Base-by-base conservation (phyloP, 306 rosid species). In the Abrus pulchellus region DNA sequence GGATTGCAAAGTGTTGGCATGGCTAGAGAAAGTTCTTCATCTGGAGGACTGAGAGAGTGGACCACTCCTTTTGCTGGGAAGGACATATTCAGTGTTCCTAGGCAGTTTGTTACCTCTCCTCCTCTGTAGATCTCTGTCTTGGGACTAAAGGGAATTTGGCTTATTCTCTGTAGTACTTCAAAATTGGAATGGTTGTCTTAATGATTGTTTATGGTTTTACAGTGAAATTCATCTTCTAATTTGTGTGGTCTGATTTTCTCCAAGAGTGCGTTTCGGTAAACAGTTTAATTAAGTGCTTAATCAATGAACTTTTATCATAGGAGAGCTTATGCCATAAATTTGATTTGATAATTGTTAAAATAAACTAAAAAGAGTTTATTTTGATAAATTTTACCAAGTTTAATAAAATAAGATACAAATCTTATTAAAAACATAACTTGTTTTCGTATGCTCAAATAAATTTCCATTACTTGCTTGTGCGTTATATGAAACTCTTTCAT, bases 31-130 rank as follows among this genome's bases (percentile, higher is more conserved):
- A 70, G 13, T 62, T 69, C 90, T 56, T 77, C 90, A 6, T 80
- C 87, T 6, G 68, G 80, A 3, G 92, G 89, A 43, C 86, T 87
- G 44, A 77, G 90, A n/a, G 97, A 91, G 32, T 93, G 98, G 98
- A 86, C 92, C 0, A 80, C 97, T 47, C 97, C 98, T 13, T 93
- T 93, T 44, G 93, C 90, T 80, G 98, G 96, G 62, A 91, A 88
- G 48, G 98, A 91, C 87, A 85, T 93, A 59, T 91, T 93, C 86
- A 90, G 93, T 79, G 86, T 81, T 80, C 92, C 97, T 13, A 91
- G 97, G 84, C 93, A 93, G 88, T 87, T 85, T 93, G 98, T 93
- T 83, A 87, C 91, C 48, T 91, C 91, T 81, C 93, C 93, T 86
- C 85, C 94, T 81, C 90, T 84, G 49, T 90, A 87, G 87, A 29